Conservation (phyloP, 352 stramenopile genomes). For the Pythium dissotocum region DNA sequence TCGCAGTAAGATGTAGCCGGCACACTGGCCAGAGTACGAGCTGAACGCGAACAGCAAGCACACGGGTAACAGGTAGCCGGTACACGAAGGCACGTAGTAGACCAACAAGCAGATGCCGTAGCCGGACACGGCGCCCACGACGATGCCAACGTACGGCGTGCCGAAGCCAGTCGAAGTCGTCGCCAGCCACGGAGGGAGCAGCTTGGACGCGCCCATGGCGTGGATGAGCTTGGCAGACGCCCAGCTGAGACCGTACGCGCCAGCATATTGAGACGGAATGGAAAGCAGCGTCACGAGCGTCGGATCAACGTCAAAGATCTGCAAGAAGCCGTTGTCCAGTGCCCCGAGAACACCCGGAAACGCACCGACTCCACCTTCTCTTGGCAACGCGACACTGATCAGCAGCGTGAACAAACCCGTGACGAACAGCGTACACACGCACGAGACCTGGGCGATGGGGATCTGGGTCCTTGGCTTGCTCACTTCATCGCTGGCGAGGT, state of each 20-base stretch:
- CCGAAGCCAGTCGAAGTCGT: conserved; percentile 11
- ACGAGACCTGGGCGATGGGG: conserved; percentile 6
- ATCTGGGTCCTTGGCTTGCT: conserved; percentile 3
- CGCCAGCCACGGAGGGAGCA: conserved; percentile 16
- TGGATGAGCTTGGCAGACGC: conserved; percentile 7
- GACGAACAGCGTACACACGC: conserved; percentile 6
- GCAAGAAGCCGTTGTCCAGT: conserved; percentile 5
- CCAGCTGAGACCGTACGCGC: conserved; percentile 11
- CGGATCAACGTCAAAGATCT: conserved; percentile 7
- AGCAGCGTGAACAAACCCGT: background rate
- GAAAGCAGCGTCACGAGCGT: conserved; percentile 17
- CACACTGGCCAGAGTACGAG: conserved; percentile 28
- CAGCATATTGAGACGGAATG: background rate
- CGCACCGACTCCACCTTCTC: background rate
- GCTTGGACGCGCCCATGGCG: conserved; percentile 10
- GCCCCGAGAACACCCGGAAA: background rate
- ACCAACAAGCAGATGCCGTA: conserved; percentile 24
- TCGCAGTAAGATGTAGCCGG: conserved; percentile 27
- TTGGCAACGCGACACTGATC: background rate
- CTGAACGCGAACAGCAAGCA: conserved; percentile 26
- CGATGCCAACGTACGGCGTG: conserved; percentile 9
- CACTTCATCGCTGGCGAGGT: conserved; percentile 12
- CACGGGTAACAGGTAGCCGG: conserved; percentile 20
- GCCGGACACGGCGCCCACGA: background rate
- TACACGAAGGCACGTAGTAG: background rate